Base-by-base conservation (phyloP, 2,329 filamentous ascomycete genomes). In the Metarhizium anisopliae region DNA sequence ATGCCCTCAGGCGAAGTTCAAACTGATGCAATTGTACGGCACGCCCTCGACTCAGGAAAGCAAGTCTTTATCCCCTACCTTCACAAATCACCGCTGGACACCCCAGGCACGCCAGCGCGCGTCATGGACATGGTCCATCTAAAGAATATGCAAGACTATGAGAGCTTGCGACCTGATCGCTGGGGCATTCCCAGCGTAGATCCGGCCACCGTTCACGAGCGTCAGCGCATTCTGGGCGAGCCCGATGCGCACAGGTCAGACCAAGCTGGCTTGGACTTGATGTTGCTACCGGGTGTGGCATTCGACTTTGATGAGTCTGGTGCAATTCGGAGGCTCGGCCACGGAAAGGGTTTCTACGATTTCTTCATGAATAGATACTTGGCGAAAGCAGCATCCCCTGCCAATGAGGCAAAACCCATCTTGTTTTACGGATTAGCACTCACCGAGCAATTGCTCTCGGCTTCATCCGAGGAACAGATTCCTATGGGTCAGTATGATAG, bases 301-400 rank as follows among this genome's bases (percentile, higher is more conserved):
- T 99, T 99, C 71, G 92, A 96, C 69, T 62, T 77, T 52, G 78
- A 83, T 58, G 66, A 72, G 11, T 71, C 71, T 29, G 77, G 77
- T 3, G 75, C 74, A 13, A 80, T 94, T 58, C 82, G 86, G 62
- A 82, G 94, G 63, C 79, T 97, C 20, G 94, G 94, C 45, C 94
- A 99, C 71, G 94, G 94, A 56, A 95, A 90, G 71, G 94, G 94
- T 36, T 99, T 95, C 74, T 99, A 99, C 77, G 94, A 99, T 74
- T 88, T 85, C 70, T 99, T 96, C 71, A 74, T 99, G 67, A 83
- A 86, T 65, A 83, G 86, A 62, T 95, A 92, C 64, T 69, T 74
- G 53, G 67, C 79, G 69, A 79, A 70, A 70, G 58, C 64, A 32
- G 68, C 67, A 50, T 61, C 70, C 51, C 66, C 68, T 55, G 66